Conservation (phyloP, 148 eudicot genomes). For the Diospyros kaki region DNA sequence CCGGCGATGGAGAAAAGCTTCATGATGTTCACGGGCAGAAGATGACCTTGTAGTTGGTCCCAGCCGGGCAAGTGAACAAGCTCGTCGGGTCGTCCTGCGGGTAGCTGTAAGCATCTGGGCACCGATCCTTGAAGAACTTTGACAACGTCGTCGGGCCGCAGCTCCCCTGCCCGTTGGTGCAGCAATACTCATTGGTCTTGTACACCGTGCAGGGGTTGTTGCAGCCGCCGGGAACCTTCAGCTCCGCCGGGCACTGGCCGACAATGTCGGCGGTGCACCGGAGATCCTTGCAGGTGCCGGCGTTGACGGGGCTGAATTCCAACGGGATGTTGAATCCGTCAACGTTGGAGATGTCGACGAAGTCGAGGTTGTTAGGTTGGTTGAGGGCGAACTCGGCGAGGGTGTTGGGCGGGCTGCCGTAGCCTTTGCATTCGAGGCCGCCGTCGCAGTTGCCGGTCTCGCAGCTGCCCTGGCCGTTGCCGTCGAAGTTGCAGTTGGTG, state of each 20-base stretch:
- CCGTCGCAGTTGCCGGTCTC: slow-evolving; percentile 52
- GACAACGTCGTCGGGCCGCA: slow-evolving; percentile 32
- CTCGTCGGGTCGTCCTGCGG: slow-evolving; percentile 41
- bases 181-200: slow-evolving; percentile 38
- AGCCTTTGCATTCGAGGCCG: slow-evolving; percentile 28
- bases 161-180: slow-evolving; percentile 14
- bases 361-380: slow-evolving; percentile 33
- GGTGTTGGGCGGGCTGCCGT: slow-evolving; percentile 42
- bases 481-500: slow-evolving; percentile 40
- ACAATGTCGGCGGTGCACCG: slow-evolving; percentile 21
- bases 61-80: slow-evolving; percentile 39
- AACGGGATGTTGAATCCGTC: slow-evolving; percentile 51
- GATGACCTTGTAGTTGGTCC: slow-evolving; percentile 37
- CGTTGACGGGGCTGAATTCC: slow-evolving; percentile 29
- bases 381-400: slow-evolving; percentile 44
- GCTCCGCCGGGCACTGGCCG: slow-evolving; percentile 29
- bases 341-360: slow-evolving; percentile 44
- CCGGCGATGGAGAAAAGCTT: too few species aligned
- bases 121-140: slow-evolving; percentile 23
- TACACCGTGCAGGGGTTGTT: slow-evolving; percentile 39
- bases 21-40: slow-evolving; percentile 29
- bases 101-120: slow-evolving; percentile 36
- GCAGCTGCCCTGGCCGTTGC: slow-evolving; percentile 30
- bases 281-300: slow-evolving; percentile 10
- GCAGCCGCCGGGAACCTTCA: slow-evolving; percentile 35